Base-by-base conservation (phyloP, 306 rosid species). In the Prunus kanzakura region DNA sequence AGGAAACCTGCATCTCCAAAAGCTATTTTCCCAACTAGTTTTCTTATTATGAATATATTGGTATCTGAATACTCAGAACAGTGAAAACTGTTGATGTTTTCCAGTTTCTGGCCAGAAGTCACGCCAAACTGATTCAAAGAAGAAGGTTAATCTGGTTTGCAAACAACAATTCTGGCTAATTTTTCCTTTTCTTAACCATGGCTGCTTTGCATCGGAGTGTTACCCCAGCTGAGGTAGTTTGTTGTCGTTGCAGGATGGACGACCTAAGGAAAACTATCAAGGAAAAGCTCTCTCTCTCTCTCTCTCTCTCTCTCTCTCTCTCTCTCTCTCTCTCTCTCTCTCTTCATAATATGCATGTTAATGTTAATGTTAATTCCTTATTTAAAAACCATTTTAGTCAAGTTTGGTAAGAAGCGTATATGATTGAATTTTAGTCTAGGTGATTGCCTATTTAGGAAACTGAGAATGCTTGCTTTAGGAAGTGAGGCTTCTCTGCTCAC, bases 21-120 rank as follows among this genome's bases (percentile, higher is more conserved):
- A 90, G 57, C 70, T 47, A 27, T 27, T 27, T 27, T 27, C 29
- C 29, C 29, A 27, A 27, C 29, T 27, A 27, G 23, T 70, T 83
- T 72, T 70, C 22, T 81, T 84, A 74, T 73, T 41, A 19, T 64
- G 65, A 61, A 75, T 70, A 60, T 75, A 62, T 73, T 78, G 35
- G 32, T 79, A 69, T 84, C 64, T 46, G 50, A 72, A 62, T 62
- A 63, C 75, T 78, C 70, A 73, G 68, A 38, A 71, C 64, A 69
- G 61, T 47, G 56, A 67, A 46, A 66, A 68, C 11, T 46, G 13
- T 76, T 80, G n/a, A 15, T 77, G 51, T 56, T 83, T 73, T 83
- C 74, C 93, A 93, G 97, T 69, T 82, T 87, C 93, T 56, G 82
- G 78, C 80, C 76, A 77, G 86, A 87, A 87, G 88, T 69, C 47